A percentile compares a stretch with the other conserved stretches of the same genome.
Conservation (phyloP, 768 basidiomycete genomes). For the Aureoboletus auriporus region DNA sequence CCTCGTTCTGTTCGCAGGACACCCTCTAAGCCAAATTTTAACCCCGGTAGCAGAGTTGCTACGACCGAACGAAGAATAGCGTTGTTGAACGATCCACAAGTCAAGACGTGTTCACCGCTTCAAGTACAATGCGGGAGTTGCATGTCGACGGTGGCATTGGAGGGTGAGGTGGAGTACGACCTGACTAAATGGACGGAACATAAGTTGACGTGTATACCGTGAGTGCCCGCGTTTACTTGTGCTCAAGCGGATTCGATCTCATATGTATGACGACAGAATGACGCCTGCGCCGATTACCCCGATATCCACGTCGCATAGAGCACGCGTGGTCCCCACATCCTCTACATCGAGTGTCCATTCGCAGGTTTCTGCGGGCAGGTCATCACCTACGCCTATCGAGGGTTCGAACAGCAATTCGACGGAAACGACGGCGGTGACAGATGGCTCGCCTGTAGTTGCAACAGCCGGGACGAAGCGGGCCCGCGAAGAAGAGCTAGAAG, state of each 20-base stretch:
- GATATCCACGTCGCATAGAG: constrained; percentile 9
- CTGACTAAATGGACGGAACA: constrained; percentile 61
- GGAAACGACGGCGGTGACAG: constrained; percentile 37
- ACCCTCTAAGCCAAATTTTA: constrained; percentile 24
- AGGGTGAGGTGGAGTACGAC: constrained; percentile 54
- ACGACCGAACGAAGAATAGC: constrained; percentile 58
- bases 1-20: constrained; percentile 14
- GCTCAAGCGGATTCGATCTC: background rate
- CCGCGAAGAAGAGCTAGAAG: constrained; percentile 42
- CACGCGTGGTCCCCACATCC: constrained; percentile 13
- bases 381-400: constrained; percentile 12
- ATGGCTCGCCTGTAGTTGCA: constrained; percentile 11
- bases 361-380: constrained; percentile 9
- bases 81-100: constrained; percentile 63
- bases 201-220: constrained; percentile 48
- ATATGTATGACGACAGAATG: constrained; percentile 9
- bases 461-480: constrained; percentile 43
- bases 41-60: constrained; percentile 57
- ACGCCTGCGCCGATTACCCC: constrained; percentile 19
- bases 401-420: constrained; percentile 29
- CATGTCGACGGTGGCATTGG: constrained; percentile 39
- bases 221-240: constrained; percentile 8
- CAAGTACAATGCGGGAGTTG: constrained; percentile 54
- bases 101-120: constrained; percentile 41
- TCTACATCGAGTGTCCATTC: constrained; percentile 18